Conservation (phyloP, 768 basidiomycete genomes). For the Termitomyces eurrhizus region DNA sequence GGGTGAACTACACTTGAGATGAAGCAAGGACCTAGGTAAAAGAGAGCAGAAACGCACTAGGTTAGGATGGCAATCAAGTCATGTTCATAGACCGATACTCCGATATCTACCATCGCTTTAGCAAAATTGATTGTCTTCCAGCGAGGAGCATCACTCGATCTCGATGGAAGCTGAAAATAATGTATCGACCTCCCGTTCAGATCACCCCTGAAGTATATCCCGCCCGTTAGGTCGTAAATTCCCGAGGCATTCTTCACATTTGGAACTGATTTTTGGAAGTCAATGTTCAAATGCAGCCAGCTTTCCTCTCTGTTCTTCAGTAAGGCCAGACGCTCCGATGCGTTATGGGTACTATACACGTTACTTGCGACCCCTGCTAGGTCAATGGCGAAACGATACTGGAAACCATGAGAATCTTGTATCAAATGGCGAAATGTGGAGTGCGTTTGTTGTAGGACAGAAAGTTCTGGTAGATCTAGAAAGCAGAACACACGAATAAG, state of each 20-base stretch:
- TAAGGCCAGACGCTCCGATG: conserved; percentile 21
- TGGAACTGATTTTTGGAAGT: conserved; percentile 22
- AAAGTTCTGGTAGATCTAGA: conserved; percentile 23
- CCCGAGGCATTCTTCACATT: conserved; percentile 27
- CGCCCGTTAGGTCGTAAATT: conserved; percentile 39
- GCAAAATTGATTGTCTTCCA: conserved; percentile 28
- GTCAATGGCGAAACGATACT: conserved; percentile 27
- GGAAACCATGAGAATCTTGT: conserved; percentile 24
- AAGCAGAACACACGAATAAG: conserved; percentile 25
- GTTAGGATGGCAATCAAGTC: conserved; percentile 39
- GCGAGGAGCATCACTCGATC: conserved; percentile 16
- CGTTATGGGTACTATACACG: conserved; percentile 5
- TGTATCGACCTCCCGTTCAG: conserved; percentile 22
- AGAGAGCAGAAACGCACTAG: conserved; percentile 23
- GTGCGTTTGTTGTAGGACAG: conserved; percentile 19
- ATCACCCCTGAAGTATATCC: conserved; percentile 36
- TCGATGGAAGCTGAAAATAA: conserved; percentile 29
- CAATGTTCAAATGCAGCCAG: conserved; percentile 25
- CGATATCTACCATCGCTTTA: conserved; percentile 36
- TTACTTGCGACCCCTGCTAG: conserved; percentile 27
- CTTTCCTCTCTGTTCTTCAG: conserved; percentile 25
- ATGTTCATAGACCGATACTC: conserved; percentile 37
- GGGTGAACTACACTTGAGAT: neutral
- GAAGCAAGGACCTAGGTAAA: neutral
- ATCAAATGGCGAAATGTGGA: conserved; percentile 23